Evolutionary conservation across 1,139 yeast genomes (phyloP).

Genomic region (Lodderomyces parapsilosis): DNA sequence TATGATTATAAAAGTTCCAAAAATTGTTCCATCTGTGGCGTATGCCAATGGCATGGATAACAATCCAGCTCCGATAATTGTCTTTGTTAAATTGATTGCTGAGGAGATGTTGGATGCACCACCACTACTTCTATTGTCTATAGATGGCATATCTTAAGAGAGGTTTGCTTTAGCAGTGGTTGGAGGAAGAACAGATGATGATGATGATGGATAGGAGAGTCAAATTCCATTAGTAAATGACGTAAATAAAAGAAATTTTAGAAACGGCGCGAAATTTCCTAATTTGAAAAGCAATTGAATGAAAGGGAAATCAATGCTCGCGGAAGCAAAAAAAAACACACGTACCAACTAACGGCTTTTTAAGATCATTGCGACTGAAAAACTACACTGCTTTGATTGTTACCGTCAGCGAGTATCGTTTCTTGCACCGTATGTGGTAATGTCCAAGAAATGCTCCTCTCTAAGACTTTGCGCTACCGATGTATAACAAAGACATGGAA

Average conservation of each 20-base stretch:
- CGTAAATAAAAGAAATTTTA: neutral
- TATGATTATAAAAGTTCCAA: constrained; percentile 64
- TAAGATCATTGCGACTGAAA: too few relatives aligned
- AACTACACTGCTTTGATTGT: too few relatives aligned
- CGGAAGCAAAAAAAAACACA: too few relatives aligned
- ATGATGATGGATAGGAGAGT: neutral
- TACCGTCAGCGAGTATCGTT: too few relatives aligned
- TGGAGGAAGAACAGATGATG: neutral
- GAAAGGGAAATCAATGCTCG: too few relatives aligned
- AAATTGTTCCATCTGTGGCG: constrained; percentile 74
- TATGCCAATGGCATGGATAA: constrained; percentile 91
- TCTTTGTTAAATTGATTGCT: constrained; percentile 60
- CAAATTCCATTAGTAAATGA: neutral
- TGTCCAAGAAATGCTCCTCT: too few relatives aligned
- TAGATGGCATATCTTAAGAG: constrained; percentile 2
- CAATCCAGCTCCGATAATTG: constrained; percentile 88
- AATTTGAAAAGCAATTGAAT: neutral
- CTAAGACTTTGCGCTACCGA: too few relatives aligned
- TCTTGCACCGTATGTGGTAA: too few relatives aligned
- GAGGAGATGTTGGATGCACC: constrained; percentile 48
- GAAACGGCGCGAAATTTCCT: neutral
- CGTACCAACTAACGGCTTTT: too few relatives aligned
- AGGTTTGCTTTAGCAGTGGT: neutral
- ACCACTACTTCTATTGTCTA: constrained; percentile 12
- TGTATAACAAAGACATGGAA: too few relatives aligned